A percentile compares a stretch with the other conserved stretches of the same genome.
Evolutionary conservation across 441 rosid species (phyloP).

Genomic region (Eugenia klotzschiana): DNA sequence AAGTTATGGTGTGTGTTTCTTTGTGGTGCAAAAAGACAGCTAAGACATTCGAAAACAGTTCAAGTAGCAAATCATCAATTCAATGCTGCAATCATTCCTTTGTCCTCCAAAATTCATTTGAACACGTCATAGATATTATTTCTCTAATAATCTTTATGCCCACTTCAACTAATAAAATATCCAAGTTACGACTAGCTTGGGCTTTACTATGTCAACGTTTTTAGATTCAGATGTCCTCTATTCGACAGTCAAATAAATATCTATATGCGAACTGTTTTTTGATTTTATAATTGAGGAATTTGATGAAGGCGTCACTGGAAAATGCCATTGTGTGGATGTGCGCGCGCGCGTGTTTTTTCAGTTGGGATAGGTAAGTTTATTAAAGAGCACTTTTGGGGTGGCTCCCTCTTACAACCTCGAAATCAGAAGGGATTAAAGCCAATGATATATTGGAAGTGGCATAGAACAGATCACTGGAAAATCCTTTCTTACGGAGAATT

Average conservation of each 20-base stretch:
- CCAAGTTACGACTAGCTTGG: neutral
- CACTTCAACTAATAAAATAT: neutral
- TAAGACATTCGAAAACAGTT: neutral
- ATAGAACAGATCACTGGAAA: neutral
- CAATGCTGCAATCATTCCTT: neutral
- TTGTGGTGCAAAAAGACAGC: neutral
- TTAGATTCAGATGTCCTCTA: neutral
- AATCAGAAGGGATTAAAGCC: neutral
- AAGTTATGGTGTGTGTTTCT: neutral
- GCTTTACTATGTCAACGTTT: neutral
- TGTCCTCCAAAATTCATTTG: neutral
- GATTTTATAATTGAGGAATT: neutral
- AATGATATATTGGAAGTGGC: neutral
- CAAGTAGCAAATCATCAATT: neutral
- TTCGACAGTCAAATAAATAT: neutral
- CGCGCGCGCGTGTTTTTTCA: neutral
- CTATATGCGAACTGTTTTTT: neutral
- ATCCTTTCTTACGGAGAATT: neutral
- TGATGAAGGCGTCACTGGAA: neutral
- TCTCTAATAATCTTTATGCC: neutral
- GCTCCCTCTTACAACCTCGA: neutral
- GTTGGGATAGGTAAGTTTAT: neutral
- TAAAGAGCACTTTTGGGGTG: neutral
- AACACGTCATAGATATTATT: neutral
- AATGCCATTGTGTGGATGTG: neutral